Conservation (phyloP, 352 stramenopile species). For the Globisporangium viniferum region DNA sequence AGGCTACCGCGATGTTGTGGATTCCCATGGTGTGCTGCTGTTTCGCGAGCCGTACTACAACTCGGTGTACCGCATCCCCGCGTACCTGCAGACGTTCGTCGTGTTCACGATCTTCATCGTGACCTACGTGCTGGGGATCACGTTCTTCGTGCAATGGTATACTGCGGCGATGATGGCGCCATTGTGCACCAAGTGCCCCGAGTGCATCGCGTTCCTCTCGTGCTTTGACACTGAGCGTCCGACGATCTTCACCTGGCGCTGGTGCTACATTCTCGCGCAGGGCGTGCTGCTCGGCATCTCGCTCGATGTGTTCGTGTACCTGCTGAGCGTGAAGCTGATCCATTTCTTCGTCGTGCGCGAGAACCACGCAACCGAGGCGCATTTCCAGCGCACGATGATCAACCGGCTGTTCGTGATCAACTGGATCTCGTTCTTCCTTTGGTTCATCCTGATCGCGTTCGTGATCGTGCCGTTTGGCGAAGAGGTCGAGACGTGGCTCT, state of each 20-base stretch:
- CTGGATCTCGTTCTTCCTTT: conserved; percentile 89
- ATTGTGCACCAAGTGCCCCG: conserved; percentile 66
- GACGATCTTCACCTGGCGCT: conserved; percentile 68
- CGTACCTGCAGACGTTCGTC: conserved; percentile 77
- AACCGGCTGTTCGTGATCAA: conserved; percentile 87
- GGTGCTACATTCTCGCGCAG: conserved; percentile 83
- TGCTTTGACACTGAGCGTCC: conserved; percentile 80
- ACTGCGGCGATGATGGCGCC: conserved; percentile 85
- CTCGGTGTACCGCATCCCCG: conserved; percentile 65
- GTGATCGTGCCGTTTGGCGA: conserved; percentile 84
- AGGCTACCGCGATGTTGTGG: conserved; percentile 72
- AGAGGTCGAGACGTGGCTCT: conserved; percentile 76
- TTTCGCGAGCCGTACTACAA: conserved; percentile 87
- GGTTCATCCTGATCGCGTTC: conserved; percentile 88
- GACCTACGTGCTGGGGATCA: conserved; percentile 76
- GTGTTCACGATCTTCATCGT: conserved; percentile 78
- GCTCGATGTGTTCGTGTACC: conserved; percentile 81
- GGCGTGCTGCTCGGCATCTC: conserved; percentile 80
- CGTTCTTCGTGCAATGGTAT: conserved; percentile 87
- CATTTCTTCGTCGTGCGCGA: conserved; percentile 79
- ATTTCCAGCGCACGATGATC: conserved; percentile 84
- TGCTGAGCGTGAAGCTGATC: conserved; percentile 82
- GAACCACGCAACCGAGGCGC: conserved; percentile 77
- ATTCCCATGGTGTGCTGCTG: conserved; percentile 63
- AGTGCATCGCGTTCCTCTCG: conserved; percentile 73